Conservation (phyloP, 2,329 filamentous ascomycete genomes). For the Dothideomycetes sp. region DNA sequence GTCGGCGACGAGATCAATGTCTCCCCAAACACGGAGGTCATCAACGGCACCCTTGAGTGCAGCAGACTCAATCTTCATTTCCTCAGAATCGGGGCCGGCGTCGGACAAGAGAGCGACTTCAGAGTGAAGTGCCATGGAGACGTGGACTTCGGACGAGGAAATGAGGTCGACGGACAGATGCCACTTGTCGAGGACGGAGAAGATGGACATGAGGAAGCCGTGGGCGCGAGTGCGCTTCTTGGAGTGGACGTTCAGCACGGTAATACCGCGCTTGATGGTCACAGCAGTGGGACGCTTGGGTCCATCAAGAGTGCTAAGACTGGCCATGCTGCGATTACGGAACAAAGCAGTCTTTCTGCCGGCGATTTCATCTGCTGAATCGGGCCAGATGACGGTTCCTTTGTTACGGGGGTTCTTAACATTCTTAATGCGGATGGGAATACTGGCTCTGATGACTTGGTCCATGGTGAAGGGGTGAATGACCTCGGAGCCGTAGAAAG, state of each 20-base stretch:
- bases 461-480: slow-evolving; percentile 99
- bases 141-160: slow-evolving; percentile 91
- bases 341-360: slow-evolving; percentile 40
- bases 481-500: slow-evolving; percentile 68
- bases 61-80: slow-evolving; percentile 39
- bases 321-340: slow-evolving; percentile 38
- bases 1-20: slow-evolving; percentile 78
- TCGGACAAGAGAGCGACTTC: slow-evolving; percentile 49
- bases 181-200: slow-evolving; percentile 79
- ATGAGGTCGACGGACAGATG: slow-evolving; percentile 91
- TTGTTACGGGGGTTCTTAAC: slow-evolving; percentile 75
- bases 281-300: slow-evolving; percentile 53
- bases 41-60: slow-evolving; percentile 46
- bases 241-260: slow-evolving; percentile 94
- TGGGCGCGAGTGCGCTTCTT: slow-evolving; percentile 95
- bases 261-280: slow-evolving; percentile 94
- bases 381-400: slow-evolving; percentile 76
- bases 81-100: slow-evolving; percentile 34
- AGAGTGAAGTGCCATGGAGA: slow-evolving; percentile 91
- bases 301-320: slow-evolving; percentile 29
- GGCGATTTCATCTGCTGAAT: slow-evolving; percentile 48
- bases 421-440: slow-evolving; percentile 84
- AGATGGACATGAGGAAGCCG: slow-evolving; percentile 90
- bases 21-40: slow-evolving; percentile 71
- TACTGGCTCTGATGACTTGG: slow-evolving; percentile 68